phyloP scores from a whole-genome alignment of 352 stramenopile species.

The Phytophthora fragariae region DNA sequence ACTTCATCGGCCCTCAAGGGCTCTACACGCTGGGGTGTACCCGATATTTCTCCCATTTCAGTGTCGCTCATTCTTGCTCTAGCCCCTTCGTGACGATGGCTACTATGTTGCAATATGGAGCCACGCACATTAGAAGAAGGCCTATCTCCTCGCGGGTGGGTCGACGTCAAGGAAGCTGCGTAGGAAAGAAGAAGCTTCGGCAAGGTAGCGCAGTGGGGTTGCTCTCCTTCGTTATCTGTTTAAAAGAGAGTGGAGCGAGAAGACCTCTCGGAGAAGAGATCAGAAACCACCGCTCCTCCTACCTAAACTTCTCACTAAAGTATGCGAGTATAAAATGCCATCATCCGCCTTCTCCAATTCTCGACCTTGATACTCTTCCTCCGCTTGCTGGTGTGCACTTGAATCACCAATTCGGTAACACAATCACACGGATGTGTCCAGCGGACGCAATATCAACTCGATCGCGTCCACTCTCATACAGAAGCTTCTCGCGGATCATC shows the following conservation, averaged over 20 bases:
- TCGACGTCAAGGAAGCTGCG: not conserved
- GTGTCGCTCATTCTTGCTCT: too few relatives aligned
- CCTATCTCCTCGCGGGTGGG: not conserved
- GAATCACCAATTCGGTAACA: not conserved
- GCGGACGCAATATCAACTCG: too few relatives aligned
- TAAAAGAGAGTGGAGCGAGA: not conserved
- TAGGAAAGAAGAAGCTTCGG: not conserved
- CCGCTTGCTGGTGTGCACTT: not conserved
- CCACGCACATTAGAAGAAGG: not conserved
- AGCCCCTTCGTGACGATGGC: too few relatives aligned
- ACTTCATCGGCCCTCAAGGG: too few relatives aligned
- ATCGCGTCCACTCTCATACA: too few relatives aligned
- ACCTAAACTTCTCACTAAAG: not conserved
- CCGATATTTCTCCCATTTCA: too few relatives aligned
- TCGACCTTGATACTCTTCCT: not conserved
- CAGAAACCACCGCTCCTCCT: not conserved
- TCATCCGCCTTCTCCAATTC: too few relatives aligned
- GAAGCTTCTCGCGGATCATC: too few relatives aligned
- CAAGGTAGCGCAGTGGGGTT: not conserved
- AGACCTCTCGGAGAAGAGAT: not conserved
- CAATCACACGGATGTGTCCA: too few relatives aligned
- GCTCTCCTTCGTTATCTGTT: not conserved
- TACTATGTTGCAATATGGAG: not conserved
- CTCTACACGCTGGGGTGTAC: too few relatives aligned
- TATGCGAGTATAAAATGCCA: not conserved